Evolutionary conservation across 2,329 filamentous ascomycete species (phyloP), one percentile per base, ranked within the genome.

Genomic region (Penicillium sp.): DNA sequence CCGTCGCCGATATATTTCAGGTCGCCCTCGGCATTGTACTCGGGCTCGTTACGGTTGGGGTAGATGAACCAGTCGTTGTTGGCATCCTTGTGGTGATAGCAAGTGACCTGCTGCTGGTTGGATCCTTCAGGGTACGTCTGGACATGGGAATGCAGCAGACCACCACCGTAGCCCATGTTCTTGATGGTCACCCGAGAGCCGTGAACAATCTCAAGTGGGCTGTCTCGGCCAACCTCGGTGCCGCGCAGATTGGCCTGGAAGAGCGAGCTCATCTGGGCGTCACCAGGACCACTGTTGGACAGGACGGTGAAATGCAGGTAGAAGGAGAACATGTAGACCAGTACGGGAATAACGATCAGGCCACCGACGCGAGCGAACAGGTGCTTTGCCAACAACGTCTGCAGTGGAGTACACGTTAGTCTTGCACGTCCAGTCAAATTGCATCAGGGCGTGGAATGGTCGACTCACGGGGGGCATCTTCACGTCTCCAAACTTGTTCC

Each of bases 21-120:
- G 33, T 85, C 82, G n/a, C 75, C 82, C 50, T 88, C 83, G 4
- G 81, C 72, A 60, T 90, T 78, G 63, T 84, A 95, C 13, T 86
- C 84, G 25, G 79, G 72, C 50, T 95, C 81, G 46, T 77, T 72
- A 54, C 94, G 88, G 74, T 91, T 95, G 26, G 93, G 93, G 69
- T 96, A 96, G 73, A 98, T 90, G 74, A 94, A 95, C 93, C 93
- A 98, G 69, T 98, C 93, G 69, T 98, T 98, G 81, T 98, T 98
- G 68, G 91, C 80, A 76, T 98, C 93, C 70, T 98, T 98, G 78
- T 98, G 93, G 73, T 98, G 93, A 73, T 98, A 98, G 77, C 94
- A 98, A 54, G 93, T 98, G 53, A 98, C 85, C 69, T 98, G 93
- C 71, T 98, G 94, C 73, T 98, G 93, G 45, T 75, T 75, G 34